A percentile compares a stretch with the other conserved stretches of the same genome.
Evolutionary conservation across 1,284 basidiomycete species (phyloP).

Genomic region (Ganoderma boninense): DNA sequence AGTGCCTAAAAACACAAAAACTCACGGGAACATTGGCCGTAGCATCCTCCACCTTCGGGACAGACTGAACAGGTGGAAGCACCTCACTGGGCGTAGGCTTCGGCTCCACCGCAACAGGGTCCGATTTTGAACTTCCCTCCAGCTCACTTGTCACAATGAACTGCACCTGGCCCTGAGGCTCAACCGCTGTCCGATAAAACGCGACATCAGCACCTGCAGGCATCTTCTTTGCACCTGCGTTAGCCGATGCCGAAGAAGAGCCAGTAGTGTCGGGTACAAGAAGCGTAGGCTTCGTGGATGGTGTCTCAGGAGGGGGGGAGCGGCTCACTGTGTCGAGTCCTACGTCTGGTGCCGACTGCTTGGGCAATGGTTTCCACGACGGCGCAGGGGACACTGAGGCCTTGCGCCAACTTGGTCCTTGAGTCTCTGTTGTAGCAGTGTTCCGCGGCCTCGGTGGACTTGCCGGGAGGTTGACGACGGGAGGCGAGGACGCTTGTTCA

Average conservation of each 20-base stretch:
- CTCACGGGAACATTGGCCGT: constrained; percentile 1
- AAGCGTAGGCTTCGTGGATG: constrained; percentile 23
- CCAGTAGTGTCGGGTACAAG: constrained; percentile 33
- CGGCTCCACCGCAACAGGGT: constrained; percentile 1
- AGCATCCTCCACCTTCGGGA: not conserved
- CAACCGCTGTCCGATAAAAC: constrained; percentile 69
- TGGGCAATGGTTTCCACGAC: constrained; percentile 19
- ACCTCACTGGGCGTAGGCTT: not conserved
- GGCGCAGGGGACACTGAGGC: constrained; percentile 29
- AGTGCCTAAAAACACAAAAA: not conserved
- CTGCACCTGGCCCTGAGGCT: constrained; percentile 58
- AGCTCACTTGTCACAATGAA: constrained; percentile 84
- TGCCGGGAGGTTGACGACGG: constrained; percentile 54
- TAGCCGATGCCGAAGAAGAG: constrained; percentile 39
- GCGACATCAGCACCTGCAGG: constrained; percentile 74
- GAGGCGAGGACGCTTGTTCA: constrained; percentile 15
- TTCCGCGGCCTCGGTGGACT: constrained; percentile 41
- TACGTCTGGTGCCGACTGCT: constrained; percentile 18
- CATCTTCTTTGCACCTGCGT: constrained; percentile 52
- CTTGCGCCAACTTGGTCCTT: constrained; percentile 65
- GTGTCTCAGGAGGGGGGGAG: constrained; percentile 64
- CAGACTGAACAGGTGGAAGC: not conserved
- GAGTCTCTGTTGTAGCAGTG: constrained; percentile 48
- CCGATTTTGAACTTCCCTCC: constrained; percentile 47
- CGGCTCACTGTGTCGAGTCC: constrained; percentile 61